These are phyloP conservation scores for Irineochytrium annulatum DNA, from an alignment of 192 early-diverging fungal species.

Conservation along the genomic window DNA sequence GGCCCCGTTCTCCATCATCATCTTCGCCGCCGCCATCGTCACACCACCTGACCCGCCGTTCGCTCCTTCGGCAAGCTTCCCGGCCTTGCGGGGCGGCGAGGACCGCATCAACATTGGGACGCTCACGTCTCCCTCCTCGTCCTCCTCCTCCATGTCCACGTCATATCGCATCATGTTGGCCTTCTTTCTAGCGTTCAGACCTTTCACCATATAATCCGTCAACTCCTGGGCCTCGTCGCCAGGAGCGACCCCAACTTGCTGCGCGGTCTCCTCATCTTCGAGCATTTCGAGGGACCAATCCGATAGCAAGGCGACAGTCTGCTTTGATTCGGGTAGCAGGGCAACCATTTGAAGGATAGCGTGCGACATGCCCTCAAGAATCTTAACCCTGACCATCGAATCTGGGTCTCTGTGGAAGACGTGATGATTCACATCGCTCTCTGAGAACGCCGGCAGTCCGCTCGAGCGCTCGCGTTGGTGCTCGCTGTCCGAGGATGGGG, in stretches of 20 bases:
- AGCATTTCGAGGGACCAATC: conserved; percentile 44
- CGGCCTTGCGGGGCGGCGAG: not conserved
- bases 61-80: not conserved
- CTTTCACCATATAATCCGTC: conserved; percentile 2
- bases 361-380: conserved; percentile 68
- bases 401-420: conserved; percentile 45
- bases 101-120: not conserved
- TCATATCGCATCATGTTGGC: not conserved
- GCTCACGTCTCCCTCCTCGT: not conserved
- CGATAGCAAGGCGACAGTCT: conserved; percentile 31
- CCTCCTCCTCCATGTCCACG: not conserved
- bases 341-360: conserved; percentile 62
- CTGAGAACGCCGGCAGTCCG: conserved; percentile 3
- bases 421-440: conserved; percentile 24
- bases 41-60: conserved; percentile 1
- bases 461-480: too few relatives aligned
- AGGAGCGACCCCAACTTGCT: conserved; percentile 5
- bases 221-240: conserved; percentile 5
- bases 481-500: not conserved
- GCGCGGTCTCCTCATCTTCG: conserved; percentile 21
- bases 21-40: conserved; percentile 3
- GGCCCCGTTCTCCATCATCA: conserved; percentile 2
- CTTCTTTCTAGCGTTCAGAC: conserved; percentile 28
- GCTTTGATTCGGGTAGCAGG: conserved; percentile 67
- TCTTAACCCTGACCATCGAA: conserved; percentile 59